Conservation (phyloP, 179 eudicot species). For the Drosera spatulata region DNA sequence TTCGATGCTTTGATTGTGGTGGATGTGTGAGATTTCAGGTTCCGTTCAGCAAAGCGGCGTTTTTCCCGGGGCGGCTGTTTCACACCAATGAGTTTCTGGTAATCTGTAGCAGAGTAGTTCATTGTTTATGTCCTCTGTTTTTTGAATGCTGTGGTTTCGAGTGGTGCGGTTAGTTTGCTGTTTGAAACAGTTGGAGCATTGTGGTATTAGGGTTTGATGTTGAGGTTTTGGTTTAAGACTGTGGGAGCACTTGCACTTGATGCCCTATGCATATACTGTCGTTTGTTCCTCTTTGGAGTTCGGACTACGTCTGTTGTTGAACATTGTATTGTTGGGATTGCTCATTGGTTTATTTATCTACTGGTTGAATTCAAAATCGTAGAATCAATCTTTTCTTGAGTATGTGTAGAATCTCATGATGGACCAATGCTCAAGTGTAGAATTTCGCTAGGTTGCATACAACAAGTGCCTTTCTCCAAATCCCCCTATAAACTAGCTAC, state of each 20-base stretch:
- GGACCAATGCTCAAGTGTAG: too few species aligned
- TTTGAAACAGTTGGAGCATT: not conserved
- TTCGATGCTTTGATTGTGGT: not conserved
- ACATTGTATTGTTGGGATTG: too few species aligned
- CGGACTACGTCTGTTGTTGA: too few species aligned
- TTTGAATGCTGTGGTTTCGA: not conserved
- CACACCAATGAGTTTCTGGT: slow-evolving; percentile 92
- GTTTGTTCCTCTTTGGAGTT: slow-evolving; percentile 1
- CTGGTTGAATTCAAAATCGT: too few species aligned
- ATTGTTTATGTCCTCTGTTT: not conserved
- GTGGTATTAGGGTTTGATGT: not conserved
- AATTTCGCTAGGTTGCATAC: too few species aligned
- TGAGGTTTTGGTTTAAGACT: not conserved
- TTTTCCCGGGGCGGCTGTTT: slow-evolving; percentile 82
- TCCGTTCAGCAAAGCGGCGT: slow-evolving; percentile 89
- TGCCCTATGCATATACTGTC: not conserved
- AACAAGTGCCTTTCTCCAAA: too few species aligned
- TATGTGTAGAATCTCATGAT: too few species aligned
- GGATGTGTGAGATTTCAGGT: slow-evolving; percentile 25
- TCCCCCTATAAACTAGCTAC: too few species aligned
- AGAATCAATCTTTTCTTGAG: too few species aligned
- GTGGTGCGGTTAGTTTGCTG: too few species aligned
- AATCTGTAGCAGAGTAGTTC: slow-evolving; percentile 7
- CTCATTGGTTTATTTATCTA: too few species aligned
- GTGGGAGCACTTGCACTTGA: not conserved